Percentiles rank a stretch among this genome's conserved stretches.
phyloP scores from a whole-genome alignment of 257 asterid species.

The Salvia splendens region DNA sequence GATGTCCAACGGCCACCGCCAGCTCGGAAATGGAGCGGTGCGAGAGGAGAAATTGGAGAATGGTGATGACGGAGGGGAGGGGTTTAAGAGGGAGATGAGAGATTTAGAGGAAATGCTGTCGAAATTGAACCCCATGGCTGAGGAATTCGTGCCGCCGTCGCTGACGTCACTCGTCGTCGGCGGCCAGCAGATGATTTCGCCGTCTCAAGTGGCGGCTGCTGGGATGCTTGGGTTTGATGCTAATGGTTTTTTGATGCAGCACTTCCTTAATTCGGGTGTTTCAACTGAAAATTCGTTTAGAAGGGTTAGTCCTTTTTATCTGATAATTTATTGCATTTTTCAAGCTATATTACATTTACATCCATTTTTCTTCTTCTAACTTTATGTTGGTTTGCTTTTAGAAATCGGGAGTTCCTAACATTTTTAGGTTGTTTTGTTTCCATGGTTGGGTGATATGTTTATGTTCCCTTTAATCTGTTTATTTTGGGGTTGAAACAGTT shows the following conservation, averaged over 20 bases:
- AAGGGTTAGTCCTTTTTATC: constrained; percentile 53
- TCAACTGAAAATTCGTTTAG: constrained; percentile 53
- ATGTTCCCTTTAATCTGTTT: constrained; percentile 5
- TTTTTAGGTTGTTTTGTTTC: constrained; percentile 12
- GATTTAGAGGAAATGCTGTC: constrained; percentile 76
- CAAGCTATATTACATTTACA: neutral
- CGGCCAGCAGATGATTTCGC: constrained; percentile 41
- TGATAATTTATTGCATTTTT: neutral
- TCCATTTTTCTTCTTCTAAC: neutral
- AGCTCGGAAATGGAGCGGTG: constrained; percentile 38
- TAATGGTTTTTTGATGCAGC: constrained; percentile 53
- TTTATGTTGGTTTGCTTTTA: neutral
- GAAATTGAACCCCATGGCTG: constrained; percentile 77
- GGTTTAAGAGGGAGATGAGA: constrained; percentile 67
- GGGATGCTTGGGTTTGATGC: constrained; percentile 63
- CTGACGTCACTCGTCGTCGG: constrained; percentile 29
- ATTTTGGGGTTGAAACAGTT: neutral
- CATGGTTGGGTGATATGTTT: neutral
- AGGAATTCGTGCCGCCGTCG: constrained; percentile 76
- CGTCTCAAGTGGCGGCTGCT: constrained; percentile 42
- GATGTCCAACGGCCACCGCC: constrained; percentile 40
- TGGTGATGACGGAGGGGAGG: constrained; percentile 53
- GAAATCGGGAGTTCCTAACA: neutral
- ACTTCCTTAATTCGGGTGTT: constrained; percentile 49
- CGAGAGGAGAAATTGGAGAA: constrained; percentile 32